These are phyloP conservation scores for Xylariaceae sp. DNA, from an alignment of 2,329 filamentous ascomycete genomes.

Conservation along the genomic window DNA sequence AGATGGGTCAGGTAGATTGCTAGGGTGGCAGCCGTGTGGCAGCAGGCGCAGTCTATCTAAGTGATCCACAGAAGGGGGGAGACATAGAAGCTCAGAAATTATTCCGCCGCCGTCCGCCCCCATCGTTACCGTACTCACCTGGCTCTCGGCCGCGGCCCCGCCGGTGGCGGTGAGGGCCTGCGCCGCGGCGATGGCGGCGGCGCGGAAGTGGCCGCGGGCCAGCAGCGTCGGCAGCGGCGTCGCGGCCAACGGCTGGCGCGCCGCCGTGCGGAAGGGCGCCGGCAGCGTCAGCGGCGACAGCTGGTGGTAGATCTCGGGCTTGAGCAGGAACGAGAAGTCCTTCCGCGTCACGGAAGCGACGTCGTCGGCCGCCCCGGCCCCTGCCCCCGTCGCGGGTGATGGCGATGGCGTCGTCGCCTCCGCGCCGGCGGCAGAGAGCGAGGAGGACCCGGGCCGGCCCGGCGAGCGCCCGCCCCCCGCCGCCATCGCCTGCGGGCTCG, in stretches of 20 bases:
- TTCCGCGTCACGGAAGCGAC: constrained; percentile 36
- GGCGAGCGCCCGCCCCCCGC: constrained; percentile 14
- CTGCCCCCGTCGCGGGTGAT: constrained; percentile 26
- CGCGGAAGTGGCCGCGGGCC: constrained; percentile 67
- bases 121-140: too few relatives aligned
- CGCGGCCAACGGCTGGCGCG: constrained; percentile 53
- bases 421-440: constrained; percentile 6
- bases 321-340: constrained; percentile 74
- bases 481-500: constrained; percentile 17
- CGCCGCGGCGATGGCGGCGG: constrained; percentile 62
- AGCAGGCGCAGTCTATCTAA: too few relatives aligned
- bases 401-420: constrained; percentile 11
- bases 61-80: too few relatives aligned
- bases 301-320: constrained; percentile 75
- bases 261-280: constrained; percentile 59
- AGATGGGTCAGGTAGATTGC: too few relatives aligned
- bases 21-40: too few relatives aligned
- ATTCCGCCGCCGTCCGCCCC: too few relatives aligned
- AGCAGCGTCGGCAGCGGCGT: constrained; percentile 64
- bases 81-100: too few relatives aligned
- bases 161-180: constrained; percentile 49
- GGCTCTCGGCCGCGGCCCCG: constrained; percentile 25
- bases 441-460: constrained; percentile 1
- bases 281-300: constrained; percentile 58
- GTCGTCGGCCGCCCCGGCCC: too few relatives aligned